Evolutionary conservation across 2,329 filamentous ascomycete species (phyloP), one percentile per base, ranked within the genome.

Genomic region (Aspergillus hortae): DNA sequence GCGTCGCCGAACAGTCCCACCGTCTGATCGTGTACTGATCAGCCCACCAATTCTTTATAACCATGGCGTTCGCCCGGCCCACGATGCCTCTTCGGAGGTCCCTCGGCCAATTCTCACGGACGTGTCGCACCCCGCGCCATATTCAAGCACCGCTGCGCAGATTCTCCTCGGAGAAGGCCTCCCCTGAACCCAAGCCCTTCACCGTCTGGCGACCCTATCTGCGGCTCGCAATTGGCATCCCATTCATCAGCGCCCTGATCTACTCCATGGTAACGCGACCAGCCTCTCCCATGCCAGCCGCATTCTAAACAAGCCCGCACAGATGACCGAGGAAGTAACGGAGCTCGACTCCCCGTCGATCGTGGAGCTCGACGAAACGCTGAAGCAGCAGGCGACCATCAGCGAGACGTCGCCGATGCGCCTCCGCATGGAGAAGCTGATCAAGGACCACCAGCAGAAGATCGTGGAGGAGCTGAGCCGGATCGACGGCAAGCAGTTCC

Each of bases 361-460:
- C 60, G 91, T 90, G 63, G 89, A 96, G 67, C 85, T 89, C 63
- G 94, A 97, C 71, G 85, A 83, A 58, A 80, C 90, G 56, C 81
- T 84, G 61, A 96, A 94, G 74, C 86, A 88, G 56, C 88, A 94
- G 70, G 81, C 84, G 51, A 84, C 85, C 57, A 81, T 97, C 46
- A 87, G 80, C 44, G 81, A 86, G 52, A 79, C 85, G 62, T 96
- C 92, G 12, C 92, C 94, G 2, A 97, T 99, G 92, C 91, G 94
- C 50, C 81, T 99, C 52, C 90, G 92, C 57, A 97, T 99, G 94
- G 94, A 99, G 74, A 85, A 89, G 64, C 89, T 97, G 69, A 95
- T 97, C 73, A 94, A 94, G 71, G 84, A 91, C 62, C 90, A 97
- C 65, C 94, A 99, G 68, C 83, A 89, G 63, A 83, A 87, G 56